Percentiles rank a stretch among this genome's conserved stretches.
These are phyloP conservation scores for Mytilinidion resinicola DNA, from an alignment of 495 filamentous ascomycete species.

Conservation along the genomic window DNA sequence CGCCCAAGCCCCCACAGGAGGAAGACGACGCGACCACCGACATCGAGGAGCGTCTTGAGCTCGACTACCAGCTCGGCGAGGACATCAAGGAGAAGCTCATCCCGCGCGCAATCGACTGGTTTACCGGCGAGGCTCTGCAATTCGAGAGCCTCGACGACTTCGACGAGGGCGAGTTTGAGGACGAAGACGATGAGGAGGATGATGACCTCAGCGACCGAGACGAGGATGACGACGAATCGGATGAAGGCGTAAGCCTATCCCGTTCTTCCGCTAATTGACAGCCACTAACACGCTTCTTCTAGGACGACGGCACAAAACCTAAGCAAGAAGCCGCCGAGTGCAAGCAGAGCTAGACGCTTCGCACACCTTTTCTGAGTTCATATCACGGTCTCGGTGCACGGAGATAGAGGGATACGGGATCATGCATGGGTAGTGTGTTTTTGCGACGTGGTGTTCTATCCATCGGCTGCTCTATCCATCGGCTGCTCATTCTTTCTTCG, in stretches of 20 bases:
- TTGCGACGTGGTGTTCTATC: no score
- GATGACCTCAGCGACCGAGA: conserved; percentile 80
- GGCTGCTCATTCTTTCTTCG: no score
- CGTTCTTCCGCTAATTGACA: background rate
- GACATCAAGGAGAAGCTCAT: conserved; percentile 99
- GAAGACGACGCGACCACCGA: conserved; percentile 75
- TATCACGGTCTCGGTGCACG: no score
- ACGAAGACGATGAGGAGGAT: conserved; percentile 90
- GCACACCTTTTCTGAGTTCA: no score
- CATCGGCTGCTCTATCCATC: no score
- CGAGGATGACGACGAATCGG: conserved; percentile 82
- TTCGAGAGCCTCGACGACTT: conserved; percentile 89
- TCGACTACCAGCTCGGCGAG: conserved; percentile 98
- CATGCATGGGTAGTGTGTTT: no score
- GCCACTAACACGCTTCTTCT: conserved; percentile 25
- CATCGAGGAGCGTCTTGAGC: conserved; percentile 95
- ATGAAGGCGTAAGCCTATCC: conserved; percentile 73
- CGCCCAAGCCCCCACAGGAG: conserved; percentile 75
- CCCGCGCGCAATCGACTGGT: conserved; percentile 98
- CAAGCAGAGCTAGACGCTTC: conserved; percentile 83
- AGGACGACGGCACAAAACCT: conserved; percentile 94
- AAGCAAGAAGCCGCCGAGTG: conserved; percentile 99
- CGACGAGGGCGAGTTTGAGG: conserved; percentile 75
- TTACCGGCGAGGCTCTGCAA: conserved; percentile 95
- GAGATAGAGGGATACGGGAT: no score